Evolutionary conservation across 1,284 basidiomycete species (phyloP).

Genomic region (Rhizopogon hawkerae): DNA sequence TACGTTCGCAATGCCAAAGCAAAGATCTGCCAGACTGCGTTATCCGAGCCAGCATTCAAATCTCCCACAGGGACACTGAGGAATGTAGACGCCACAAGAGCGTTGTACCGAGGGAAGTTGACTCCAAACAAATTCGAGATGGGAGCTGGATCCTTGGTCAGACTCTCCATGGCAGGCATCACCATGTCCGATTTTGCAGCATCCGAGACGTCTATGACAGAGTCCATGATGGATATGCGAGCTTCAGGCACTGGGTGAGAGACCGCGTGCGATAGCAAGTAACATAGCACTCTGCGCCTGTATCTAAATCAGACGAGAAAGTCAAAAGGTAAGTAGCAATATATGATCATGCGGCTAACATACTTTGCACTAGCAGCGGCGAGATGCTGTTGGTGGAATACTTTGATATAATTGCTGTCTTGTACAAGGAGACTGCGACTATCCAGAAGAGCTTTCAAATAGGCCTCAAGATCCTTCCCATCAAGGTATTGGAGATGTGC

Average conservation of each 20-base stretch:
- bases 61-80: constrained; percentile 38
- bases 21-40: constrained; percentile 43
- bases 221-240: constrained; percentile 51
- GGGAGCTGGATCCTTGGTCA: constrained; percentile 28
- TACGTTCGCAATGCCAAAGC: constrained; percentile 35
- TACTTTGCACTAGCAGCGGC: constrained; percentile 42
- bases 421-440: constrained; percentile 58
- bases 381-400: constrained; percentile 60
- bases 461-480: constrained; percentile 60
- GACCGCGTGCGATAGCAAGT: constrained; percentile 74
- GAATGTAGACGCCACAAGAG: constrained; percentile 48
- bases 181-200: constrained; percentile 58
- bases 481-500: constrained; percentile 75
- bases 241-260: constrained; percentile 46
- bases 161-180: constrained; percentile 46
- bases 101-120: constrained; percentile 35
- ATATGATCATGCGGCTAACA: constrained; percentile 13
- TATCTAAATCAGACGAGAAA: constrained; percentile 37
- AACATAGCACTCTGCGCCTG: constrained; percentile 72
- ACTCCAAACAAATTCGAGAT: constrained; percentile 17
- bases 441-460: constrained; percentile 50
- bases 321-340: constrained; percentile 8
- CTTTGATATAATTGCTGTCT: constrained; percentile 56
- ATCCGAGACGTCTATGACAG: constrained; percentile 56
- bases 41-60: constrained; percentile 33